phyloP scores from a whole-genome alignment of 73 alveolate species.

The Tetrahymena elliotti region DNA sequence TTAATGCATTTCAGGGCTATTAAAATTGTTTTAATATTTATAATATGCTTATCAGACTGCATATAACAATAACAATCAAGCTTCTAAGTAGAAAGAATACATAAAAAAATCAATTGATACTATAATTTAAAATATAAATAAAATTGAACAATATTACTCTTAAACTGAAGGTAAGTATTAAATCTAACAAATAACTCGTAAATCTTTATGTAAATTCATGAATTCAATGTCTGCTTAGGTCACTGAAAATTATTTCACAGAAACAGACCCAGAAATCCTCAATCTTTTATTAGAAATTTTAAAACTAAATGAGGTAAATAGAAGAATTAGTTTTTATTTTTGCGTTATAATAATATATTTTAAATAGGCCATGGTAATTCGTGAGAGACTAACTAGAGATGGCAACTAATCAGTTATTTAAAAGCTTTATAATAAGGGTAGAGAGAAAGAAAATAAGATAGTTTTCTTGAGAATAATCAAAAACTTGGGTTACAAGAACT shows the following conservation, averaged over 20 bases:
- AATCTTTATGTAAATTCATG: background rate
- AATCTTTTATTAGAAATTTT: background rate
- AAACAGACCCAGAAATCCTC: background rate
- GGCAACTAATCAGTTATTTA: background rate
- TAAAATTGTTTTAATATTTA: background rate
- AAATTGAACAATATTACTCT: background rate
- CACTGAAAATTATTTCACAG: background rate
- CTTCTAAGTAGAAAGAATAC: background rate
- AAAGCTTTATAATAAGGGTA: background rate
- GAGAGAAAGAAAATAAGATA: background rate
- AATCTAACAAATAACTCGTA: background rate
- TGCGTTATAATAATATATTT: background rate
- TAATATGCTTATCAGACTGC: background rate
- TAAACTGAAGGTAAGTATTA: background rate
- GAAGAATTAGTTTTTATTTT: background rate
- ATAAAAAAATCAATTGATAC: background rate
- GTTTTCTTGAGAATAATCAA: background rate
- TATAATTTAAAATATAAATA: background rate
- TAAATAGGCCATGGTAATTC: background rate
- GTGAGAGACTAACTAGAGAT: background rate
- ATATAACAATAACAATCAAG: background rate
- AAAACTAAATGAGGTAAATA: background rate
- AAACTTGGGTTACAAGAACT: background rate
- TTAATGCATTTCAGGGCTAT: background rate
- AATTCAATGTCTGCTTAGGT: background rate